phyloP scores from a whole-genome alignment of 805 yeast species.

The Myxozyma sirexii region DNA sequence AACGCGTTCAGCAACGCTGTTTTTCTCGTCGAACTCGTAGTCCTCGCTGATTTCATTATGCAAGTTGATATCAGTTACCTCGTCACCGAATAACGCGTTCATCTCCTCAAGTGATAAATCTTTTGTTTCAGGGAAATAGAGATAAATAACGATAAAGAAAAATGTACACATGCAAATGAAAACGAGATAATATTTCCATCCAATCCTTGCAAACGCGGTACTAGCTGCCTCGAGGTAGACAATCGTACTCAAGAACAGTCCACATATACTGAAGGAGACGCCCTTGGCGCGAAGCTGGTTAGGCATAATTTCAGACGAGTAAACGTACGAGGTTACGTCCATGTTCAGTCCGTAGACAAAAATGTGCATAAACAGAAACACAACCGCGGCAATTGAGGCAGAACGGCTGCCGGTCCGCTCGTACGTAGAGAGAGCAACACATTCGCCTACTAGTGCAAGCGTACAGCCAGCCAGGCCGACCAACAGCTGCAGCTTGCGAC shows the following conservation, averaged over 20 bases:
- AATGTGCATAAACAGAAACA: conserved; percentile 16
- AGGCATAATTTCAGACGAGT: conserved; percentile 40
- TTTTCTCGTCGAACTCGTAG: conserved; percentile 2
- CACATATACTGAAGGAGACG: conserved; percentile 15
- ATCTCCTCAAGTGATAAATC: conserved; percentile 12
- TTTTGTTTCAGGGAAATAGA: conserved; percentile 16
- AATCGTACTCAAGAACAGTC: conserved; percentile 9
- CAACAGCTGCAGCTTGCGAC: conserved; percentile 12
- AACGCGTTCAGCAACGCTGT: not conserved
- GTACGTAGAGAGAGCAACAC: conserved; percentile 7
- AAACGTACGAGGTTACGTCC: conserved; percentile 40
- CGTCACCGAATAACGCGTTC: conserved; percentile 11
- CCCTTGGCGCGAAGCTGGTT: conserved; percentile 16
- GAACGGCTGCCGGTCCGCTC: conserved; percentile 8
- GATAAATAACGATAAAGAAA: conserved; percentile 6
- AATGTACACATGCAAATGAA: conserved; percentile 46
- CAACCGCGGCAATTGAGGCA: conserved; percentile 14
- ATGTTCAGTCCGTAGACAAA: conserved; percentile 10
- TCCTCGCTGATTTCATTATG: conserved; percentile 4
- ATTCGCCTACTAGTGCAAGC: conserved; percentile 12
- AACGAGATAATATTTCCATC: conserved; percentile 45
- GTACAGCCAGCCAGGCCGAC: conserved; percentile 13
- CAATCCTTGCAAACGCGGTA: conserved; percentile 18
- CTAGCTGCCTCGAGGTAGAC: conserved; percentile 15
- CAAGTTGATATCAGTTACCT: conserved; percentile 13